phyloP scores from a whole-genome alignment of 768 basidiomycete species.

The Lactarius deliciosus region DNA sequence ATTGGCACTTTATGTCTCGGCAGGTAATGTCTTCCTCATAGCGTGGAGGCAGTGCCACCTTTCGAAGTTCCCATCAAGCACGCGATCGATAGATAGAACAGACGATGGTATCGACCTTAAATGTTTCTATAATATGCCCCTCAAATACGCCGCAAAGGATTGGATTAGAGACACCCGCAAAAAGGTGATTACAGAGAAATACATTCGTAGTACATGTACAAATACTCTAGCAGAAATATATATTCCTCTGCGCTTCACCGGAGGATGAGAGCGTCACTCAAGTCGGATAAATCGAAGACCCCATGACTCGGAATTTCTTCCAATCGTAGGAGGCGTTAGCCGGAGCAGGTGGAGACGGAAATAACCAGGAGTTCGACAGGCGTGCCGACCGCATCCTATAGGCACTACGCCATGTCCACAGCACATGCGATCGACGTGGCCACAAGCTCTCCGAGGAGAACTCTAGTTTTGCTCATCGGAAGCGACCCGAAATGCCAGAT shows the following conservation, averaged over 20 bases:
- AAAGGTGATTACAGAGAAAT: background rate
- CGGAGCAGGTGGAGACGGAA: background rate
- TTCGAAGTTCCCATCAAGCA: background rate
- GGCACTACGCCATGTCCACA: background rate
- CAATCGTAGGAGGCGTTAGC: background rate
- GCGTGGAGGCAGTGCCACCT: background rate
- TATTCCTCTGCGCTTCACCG: background rate
- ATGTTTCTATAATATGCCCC: background rate
- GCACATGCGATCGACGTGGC: too few relatives aligned
- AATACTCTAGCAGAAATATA: background rate
- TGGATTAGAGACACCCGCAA: background rate
- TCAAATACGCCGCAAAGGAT: background rate
- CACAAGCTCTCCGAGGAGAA: background rate
- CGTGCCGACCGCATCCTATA: background rate
- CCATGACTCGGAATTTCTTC: background rate
- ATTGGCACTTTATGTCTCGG: background rate
- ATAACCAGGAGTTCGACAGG: background rate
- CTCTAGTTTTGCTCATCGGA: background rate
- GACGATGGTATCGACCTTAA: background rate
- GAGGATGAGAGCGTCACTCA: background rate
- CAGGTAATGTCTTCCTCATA: background rate
- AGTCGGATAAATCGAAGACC: background rate
- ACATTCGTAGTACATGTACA: background rate
- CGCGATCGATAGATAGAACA: conserved; percentile 10
- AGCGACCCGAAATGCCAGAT: background rate